These are phyloP conservation scores for Hortiboletus flavorubellus DNA, from an alignment of 768 basidiomycete genomes.

Conservation along the genomic window DNA sequence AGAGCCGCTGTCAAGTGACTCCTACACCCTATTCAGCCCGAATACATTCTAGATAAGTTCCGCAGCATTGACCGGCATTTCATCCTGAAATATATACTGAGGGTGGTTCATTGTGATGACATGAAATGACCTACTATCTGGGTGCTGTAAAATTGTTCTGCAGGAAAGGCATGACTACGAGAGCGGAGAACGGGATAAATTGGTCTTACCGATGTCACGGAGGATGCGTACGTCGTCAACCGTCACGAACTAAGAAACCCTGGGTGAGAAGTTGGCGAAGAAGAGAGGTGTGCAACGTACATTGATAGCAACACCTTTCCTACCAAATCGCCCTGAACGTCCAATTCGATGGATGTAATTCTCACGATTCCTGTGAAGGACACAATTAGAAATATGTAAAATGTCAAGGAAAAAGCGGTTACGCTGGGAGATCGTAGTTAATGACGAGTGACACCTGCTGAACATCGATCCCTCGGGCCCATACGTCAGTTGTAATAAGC, in stretches of 20 bases:
- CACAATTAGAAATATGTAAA: slow-evolving; percentile 10
- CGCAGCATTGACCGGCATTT: slow-evolving; percentile 98
- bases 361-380: slow-evolving; percentile 74
- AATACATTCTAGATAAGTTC: slow-evolving; percentile 73
- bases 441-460: slow-evolving; percentile 97
- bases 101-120: neutral
- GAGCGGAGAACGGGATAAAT: neutral
- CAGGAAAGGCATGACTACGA: slow-evolving; percentile 11
- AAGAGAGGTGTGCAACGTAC: slow-evolving; percentile 43
- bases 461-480: slow-evolving; percentile 98
- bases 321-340: slow-evolving; percentile 96
- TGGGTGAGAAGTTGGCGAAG: slow-evolving; percentile 13
- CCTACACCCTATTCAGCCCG: neutral
- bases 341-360: slow-evolving; percentile 99
- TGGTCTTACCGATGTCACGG: slow-evolving; percentile 84
- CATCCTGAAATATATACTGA: slow-evolving; percentile 59
- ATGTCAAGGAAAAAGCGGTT: slow-evolving; percentile 29
- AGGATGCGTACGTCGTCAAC: slow-evolving; percentile 95
- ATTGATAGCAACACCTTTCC: slow-evolving; percentile 99
- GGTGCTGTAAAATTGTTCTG: slow-evolving; percentile 96
- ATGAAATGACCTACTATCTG: slow-evolving; percentile 63
- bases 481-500: slow-evolving; percentile 93
- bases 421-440: slow-evolving; percentile 95
- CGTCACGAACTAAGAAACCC: slow-evolving; percentile 69
- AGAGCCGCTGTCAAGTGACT: slow-evolving; percentile 1